These are phyloP conservation scores for Centaurea solstitialis DNA, from an alignment of 129 eudicot genomes.

Conservation along the genomic window DNA sequence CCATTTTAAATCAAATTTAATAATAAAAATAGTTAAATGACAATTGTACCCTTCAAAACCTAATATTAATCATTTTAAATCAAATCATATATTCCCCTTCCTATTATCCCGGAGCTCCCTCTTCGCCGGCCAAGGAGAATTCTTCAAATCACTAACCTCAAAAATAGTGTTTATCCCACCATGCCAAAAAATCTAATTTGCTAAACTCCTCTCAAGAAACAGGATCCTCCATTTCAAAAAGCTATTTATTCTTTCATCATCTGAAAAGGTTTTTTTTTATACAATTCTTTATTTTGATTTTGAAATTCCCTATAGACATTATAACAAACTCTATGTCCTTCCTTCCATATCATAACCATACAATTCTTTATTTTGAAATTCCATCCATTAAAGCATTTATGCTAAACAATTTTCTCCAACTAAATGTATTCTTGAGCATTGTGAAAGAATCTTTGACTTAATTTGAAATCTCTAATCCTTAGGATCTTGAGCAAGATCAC, in stretches of 20 bases:
- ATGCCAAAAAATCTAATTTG: constrained; percentile 70
- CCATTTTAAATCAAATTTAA: no score
- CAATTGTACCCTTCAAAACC: no score
- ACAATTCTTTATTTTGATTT: constrained; percentile 82
- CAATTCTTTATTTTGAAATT: no score
- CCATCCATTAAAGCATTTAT: constrained; percentile 56
- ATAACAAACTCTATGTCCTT: no score
- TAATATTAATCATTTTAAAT: no score
- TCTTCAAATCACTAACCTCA: constrained; percentile 81
- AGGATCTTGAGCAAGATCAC: constrained; percentile 71
- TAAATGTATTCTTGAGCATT: constrained; percentile 63
- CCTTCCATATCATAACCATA: constrained; percentile 70
- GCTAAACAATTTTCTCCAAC: constrained; percentile 61
- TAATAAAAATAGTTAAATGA: no score
- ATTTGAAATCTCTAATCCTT: constrained; percentile 71
- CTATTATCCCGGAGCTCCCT: no score
- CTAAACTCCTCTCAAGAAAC: constrained; percentile 84
- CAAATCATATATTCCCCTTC: no score
- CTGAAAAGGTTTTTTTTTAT: constrained; percentile 64
- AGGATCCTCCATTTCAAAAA: constrained; percentile 81
- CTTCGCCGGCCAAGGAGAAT: constrained; percentile 82
- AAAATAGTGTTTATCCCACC: constrained; percentile 67
- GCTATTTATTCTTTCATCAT: constrained; percentile 62
- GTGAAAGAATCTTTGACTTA: no score
- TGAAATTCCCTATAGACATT: constrained; percentile 94